Evolutionary conservation across 306 rosid species (phyloP), one percentile per base, ranked within the genome.

Genomic region (Rosa persica): DNA sequence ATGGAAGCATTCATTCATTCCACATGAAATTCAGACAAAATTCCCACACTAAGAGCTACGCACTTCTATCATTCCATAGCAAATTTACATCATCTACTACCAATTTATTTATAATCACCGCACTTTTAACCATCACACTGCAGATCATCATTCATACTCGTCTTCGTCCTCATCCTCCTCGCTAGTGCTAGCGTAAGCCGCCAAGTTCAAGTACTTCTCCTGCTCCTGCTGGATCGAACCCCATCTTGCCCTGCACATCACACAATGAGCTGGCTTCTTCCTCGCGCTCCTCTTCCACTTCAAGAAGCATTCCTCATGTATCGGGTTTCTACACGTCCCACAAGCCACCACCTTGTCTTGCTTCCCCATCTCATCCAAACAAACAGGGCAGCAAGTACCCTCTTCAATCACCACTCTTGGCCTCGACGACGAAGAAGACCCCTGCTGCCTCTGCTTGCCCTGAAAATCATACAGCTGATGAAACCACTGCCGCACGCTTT

Each of bases 171-270:
- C 70, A 0, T 38, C 47, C 25, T 66, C 71, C 47, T 66, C 71
- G 71, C 71, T 67, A 54, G 47, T 30, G 2, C 49, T 73, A 57
- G 87, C 82, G 78, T 83, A 93, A 20, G 96, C 92, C 48, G 98
- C 89, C 4, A 96, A 78, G 69, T 96, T 96, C 70, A 91, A 82
- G 88, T 91, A 93, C 85, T 83, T 81, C 12, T 86, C 89, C 54
- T 89, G 85, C 7, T 84, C 81, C 25, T 8, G 20, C 19, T 20
- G 36, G 51, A 38, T 87, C 82, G 83, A 81, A 4, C 71, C 86
- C 99, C 97, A 96, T 81, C 88, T 85, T 1, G 97, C 98, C 67
- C 99, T 87, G 38, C 99, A 96, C n/a, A 96, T 83, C 65, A 93
- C 99, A 55, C 99, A 96, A 48, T 81, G 88, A 2, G 84, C 82